Conservation (phyloP, 1,284 basidiomycete species). For the Testicularia cyperi region DNA sequence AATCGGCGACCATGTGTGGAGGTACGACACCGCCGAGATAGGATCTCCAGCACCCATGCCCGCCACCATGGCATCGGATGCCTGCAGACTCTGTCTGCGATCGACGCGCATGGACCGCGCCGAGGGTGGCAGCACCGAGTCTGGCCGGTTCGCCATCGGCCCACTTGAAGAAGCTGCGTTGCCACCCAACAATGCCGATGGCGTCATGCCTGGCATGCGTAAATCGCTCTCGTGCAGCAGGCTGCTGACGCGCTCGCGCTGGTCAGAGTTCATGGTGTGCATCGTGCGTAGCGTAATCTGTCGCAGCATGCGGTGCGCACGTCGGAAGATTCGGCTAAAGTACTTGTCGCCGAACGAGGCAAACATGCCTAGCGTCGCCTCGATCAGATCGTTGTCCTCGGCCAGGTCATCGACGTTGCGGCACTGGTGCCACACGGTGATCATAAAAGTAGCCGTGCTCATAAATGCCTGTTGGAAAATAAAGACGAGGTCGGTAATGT, state of each 20-base stretch:
- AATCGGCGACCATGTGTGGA: slow-evolving; percentile 37
- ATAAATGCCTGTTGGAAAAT: slow-evolving; percentile 52
- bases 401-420: slow-evolving; percentile 26
- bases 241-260: slow-evolving; percentile 36
- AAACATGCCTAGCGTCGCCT: slow-evolving; percentile 43
- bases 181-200: slow-evolving; percentile 16
- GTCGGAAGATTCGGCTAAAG: slow-evolving; percentile 34
- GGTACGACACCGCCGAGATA: slow-evolving; percentile 33
- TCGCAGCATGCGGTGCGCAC: slow-evolving; percentile 34
- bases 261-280: slow-evolving; percentile 37
- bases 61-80: slow-evolving; percentile 8
- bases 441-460: slow-evolving; percentile 51
- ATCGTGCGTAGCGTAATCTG: slow-evolving; percentile 38
- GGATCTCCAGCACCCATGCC: slow-evolving; percentile 3
- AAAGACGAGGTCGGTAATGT: slow-evolving; percentile 40
- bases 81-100: slow-evolving; percentile 8
- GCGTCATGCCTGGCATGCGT: slow-evolving; percentile 12
- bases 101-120: slow-evolving; percentile 12
- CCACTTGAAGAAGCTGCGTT: too few relatives aligned
- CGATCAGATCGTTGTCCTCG: slow-evolving; percentile 44
- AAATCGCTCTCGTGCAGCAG: slow-evolving; percentile 30
- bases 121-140: slow-evolving; percentile 17
- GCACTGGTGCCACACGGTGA: slow-evolving; percentile 53
- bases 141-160: slow-evolving; percentile 10
- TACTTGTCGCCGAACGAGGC: slow-evolving; percentile 39